Conservation (phyloP, 306 rosid genomes). For the Castanopsis chinensis region DNA sequence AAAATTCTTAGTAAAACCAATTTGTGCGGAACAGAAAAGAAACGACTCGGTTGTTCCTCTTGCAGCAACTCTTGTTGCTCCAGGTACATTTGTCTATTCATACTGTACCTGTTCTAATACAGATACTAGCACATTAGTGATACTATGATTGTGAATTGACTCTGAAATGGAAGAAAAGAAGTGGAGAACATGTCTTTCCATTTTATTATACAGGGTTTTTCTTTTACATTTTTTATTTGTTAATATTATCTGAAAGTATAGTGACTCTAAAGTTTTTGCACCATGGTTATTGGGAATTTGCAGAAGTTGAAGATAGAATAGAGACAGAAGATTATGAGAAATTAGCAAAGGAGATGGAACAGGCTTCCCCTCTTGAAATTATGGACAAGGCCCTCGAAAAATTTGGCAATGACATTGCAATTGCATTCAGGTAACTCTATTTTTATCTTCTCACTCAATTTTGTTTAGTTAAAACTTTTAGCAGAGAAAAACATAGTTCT, state of each 20-base stretch:
- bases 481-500: not conserved
- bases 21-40: conserved; percentile 47
- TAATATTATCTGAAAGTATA: not conserved
- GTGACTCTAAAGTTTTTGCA: not conserved
- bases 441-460: not conserved
- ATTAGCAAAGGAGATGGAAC: conserved; percentile 49
- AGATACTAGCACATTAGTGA: not conserved
- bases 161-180: not conserved
- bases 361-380: conserved; percentile 80
- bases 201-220: not conserved
- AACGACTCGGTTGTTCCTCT: conserved; percentile 43
- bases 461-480: not conserved
- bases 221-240: not conserved
- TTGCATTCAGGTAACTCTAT: conserved; percentile 73
- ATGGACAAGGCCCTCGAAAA: conserved; percentile 71
- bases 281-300: conserved; percentile 9
- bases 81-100: conserved; percentile 36
- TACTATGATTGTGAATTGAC: not conserved
- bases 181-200: not conserved
- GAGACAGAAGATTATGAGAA: conserved; percentile 44
- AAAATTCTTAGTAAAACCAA: conserved; percentile 34
- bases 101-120: not conserved
- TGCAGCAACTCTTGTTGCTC: conserved; percentile 42
- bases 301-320: conserved; percentile 59
- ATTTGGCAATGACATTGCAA: conserved; percentile 75